Evolutionary conservation across 1,284 basidiomycete genomes (phyloP).

Genomic region (Moesziomyces antarcticus): DNA sequence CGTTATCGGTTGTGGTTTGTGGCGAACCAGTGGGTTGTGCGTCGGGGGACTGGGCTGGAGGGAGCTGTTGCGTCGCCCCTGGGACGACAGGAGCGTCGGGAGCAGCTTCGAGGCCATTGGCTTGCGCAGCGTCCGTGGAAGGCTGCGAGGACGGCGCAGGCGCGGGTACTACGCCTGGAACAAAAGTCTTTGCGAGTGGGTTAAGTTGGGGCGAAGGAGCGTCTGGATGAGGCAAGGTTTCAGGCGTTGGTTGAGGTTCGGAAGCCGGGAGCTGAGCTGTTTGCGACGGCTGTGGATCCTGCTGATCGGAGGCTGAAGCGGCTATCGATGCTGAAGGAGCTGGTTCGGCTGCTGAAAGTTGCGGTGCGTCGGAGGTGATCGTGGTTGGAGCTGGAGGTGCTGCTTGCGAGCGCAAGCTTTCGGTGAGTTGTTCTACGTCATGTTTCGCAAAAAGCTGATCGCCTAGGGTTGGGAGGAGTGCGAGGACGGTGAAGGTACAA

Average conservation of each 20-base stretch:
- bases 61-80: background rate
- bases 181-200: slow-evolving; percentile 38
- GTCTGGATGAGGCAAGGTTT: slow-evolving; percentile 6
- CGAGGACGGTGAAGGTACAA: slow-evolving; percentile 81
- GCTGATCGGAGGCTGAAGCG: slow-evolving; percentile 5
- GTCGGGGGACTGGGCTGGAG: background rate
- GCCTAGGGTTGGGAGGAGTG: slow-evolving; percentile 80
- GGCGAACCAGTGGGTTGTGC: background rate
- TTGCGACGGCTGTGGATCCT: background rate
- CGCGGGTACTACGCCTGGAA: slow-evolving; percentile 12
- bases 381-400: slow-evolving; percentile 10
- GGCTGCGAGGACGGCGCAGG: background rate
- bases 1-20: background rate
- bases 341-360: slow-evolving; percentile 11
- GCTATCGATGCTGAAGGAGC: slow-evolving; percentile 7
- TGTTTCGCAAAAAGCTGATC: slow-evolving; percentile 79
- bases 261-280: background rate
- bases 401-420: slow-evolving; percentile 72
- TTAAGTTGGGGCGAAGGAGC: slow-evolving; percentile 36
- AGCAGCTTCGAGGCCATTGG: background rate
- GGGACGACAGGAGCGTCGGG: background rate
- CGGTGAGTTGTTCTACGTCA: slow-evolving; percentile 83
- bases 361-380: slow-evolving; percentile 1
- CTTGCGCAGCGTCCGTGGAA: background rate
- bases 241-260: background rate